Conservation (phyloP, 2,329 filamentous ascomycete genomes). For the Escovopsis weberi region DNA sequence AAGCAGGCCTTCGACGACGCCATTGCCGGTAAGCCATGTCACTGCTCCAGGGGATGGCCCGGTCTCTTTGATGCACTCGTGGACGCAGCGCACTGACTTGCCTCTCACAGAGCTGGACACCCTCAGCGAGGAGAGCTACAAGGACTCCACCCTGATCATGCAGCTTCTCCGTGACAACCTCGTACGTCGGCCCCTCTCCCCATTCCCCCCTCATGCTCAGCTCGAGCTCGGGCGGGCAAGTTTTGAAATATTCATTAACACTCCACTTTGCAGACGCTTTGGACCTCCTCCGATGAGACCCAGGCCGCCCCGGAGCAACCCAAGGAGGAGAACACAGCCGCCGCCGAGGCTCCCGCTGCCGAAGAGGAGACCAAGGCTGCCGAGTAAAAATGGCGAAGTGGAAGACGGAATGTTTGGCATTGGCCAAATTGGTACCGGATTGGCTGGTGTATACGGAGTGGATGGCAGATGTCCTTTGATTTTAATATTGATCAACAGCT, state of each 20-base stretch:
- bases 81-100: neutral
- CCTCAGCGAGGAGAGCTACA: constrained; percentile 97
- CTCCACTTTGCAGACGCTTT: constrained; percentile 58
- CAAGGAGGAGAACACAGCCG: constrained; percentile 32
- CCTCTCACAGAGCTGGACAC: constrained; percentile 67
- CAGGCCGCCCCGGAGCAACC: constrained; percentile 30
- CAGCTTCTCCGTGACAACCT: constrained; percentile 95
- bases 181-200: constrained; percentile 34
- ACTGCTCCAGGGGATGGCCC: neutral
- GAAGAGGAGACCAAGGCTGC: constrained; percentile 55
- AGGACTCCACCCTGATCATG: constrained; percentile 98
- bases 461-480: constrained; percentile 40
- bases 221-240: too few relatives aligned
- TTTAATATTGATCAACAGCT: constrained; percentile 33
- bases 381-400: constrained; percentile 32
- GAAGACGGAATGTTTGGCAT: constrained; percentile 14
- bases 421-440: constrained; percentile 26
- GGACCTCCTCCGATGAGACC: constrained; percentile 97
- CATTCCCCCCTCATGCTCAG: neutral
- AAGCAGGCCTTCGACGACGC: constrained; percentile 99
- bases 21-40: constrained; percentile 52
- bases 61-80: neutral
- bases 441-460: constrained; percentile 51
- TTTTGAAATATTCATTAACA: too few relatives aligned
- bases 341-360: constrained; percentile 41